Percentiles rank a stretch among this genome's conserved stretches.
These are phyloP conservation scores for Pleurotus giganteus DNA, from an alignment of 768 basidiomycete species.

Conservation along the genomic window DNA sequence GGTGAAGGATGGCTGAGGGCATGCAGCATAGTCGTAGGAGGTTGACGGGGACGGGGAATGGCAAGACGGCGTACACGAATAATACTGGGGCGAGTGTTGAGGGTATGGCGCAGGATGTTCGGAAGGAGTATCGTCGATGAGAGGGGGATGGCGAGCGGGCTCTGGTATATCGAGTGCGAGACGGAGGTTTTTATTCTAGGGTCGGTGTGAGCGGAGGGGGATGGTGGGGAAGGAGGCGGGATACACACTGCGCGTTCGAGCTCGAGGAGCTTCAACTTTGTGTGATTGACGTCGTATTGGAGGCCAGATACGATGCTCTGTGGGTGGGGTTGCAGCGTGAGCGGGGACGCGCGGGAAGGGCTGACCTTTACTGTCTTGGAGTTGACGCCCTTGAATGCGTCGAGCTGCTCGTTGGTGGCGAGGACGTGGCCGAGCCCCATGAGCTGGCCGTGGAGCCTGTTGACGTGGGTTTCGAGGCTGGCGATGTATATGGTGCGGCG, in stretches of 20 bases:
- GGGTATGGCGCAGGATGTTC: no score
- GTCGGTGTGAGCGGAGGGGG: background rate
- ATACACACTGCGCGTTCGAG: conserved; percentile 63
- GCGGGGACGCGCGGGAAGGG: background rate
- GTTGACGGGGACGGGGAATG: no score
- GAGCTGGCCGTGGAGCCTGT: conserved; percentile 61
- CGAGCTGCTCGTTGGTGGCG: conserved; percentile 52
- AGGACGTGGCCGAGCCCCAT: conserved; percentile 53
- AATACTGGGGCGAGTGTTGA: no score
- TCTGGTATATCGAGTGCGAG: background rate
- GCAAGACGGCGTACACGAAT: no score
- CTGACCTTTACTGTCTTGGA: conserved; percentile 72
- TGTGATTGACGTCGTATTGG: conserved; percentile 59
- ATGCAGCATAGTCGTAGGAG: no score
- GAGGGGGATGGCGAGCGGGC: background rate
- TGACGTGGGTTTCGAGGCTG: conserved; percentile 72
- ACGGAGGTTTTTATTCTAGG: background rate
- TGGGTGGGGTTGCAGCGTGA: background rate
- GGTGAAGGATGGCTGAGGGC: no score
- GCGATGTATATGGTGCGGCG: conserved; percentile 70
- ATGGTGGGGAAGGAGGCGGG: background rate
- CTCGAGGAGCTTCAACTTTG: conserved; percentile 64
- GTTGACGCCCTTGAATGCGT: conserved; percentile 68
- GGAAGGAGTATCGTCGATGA: no score
- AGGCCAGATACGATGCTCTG: conserved; percentile 76